phyloP scores from a whole-genome alignment of 2,329 filamentous ascomycete species.

The Ceratocystis cubensis region DNA sequence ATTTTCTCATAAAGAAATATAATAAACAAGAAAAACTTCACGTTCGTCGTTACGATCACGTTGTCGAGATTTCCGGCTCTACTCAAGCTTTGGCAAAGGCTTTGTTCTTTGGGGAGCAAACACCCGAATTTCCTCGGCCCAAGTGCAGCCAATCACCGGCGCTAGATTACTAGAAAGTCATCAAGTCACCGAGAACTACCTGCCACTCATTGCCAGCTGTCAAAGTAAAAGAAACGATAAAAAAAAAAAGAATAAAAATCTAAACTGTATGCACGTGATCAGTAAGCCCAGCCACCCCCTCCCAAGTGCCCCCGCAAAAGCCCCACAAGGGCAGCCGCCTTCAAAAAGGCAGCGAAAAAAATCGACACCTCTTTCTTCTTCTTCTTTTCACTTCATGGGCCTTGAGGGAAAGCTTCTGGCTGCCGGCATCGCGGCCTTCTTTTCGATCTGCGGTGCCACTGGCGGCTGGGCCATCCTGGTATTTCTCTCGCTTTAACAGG shows the following conservation, averaged over 20 bases:
- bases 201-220: background rate
- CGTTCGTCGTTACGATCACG: constrained; percentile 4
- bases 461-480: constrained; percentile 27
- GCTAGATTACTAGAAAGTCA: constrained; percentile 17
- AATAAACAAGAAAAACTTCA: constrained; percentile 6
- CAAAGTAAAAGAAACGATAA: background rate
- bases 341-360: background rate
- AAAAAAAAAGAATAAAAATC: background rate
- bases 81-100: constrained; percentile 20
- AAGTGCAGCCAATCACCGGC: constrained; percentile 18
- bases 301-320: background rate
- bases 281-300: background rate
- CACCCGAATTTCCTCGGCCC: constrained; percentile 18
- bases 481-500: constrained; percentile 21
- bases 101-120: background rate
- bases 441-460: constrained; percentile 25
- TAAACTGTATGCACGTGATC: background rate
- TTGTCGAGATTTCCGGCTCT: constrained; percentile 1
- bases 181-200: background rate
- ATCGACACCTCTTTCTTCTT: constrained; percentile 16
- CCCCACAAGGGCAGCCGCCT: constrained; percentile 2
- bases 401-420: constrained; percentile 5
- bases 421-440: constrained; percentile 18
- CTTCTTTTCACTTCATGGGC: constrained; percentile 27
- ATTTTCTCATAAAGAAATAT: background rate